Base-by-base conservation (phyloP, 805 yeast species). In the Tetrapisispora taiwanensis region DNA sequence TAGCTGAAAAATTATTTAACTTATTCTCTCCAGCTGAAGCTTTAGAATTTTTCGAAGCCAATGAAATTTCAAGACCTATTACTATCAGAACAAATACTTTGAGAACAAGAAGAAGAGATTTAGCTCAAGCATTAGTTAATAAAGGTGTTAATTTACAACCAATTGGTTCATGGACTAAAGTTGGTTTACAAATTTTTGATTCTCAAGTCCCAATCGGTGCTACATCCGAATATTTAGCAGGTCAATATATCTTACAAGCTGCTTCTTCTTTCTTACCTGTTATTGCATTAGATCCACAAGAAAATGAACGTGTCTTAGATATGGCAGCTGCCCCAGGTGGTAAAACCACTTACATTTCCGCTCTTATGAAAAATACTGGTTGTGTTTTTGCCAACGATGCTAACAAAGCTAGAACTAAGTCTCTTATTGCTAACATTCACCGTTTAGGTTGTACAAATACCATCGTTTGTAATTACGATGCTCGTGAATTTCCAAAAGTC, bases 281-380 rank as follows among this genome's bases (percentile, higher is more conserved):
- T 18, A 86, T 92, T 90, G 99, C 99, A 0, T 71, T 92, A 55
- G 90, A 81, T 50, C 98, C 99, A n/a, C 94, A 88, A 63, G 97
- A 88, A 66, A 81, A 84, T 61, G 99, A 92, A 70, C 82, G 98
- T 59, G 74, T 92, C 34, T 72, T 92, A 50, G 99, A 92, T 69
- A 92, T 92, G 99, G 97, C 98, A 39, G 95, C 98, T 48, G 97
- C 98, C 26, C 98, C 98, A 52, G 98, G 98, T 71, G 98, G 98
- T 68, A 90, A 90, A 63, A 87, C 97, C 18, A 90, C 98, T 2
- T 89, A 87, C 63, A 78, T 90, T 43, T 79, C 95, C 31, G 97
- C 99, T 1, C 67, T 90, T 69, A 92, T 92, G 97, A 92, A 92
- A 62, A 92, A 92, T 66, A 92, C 98, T 1, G 99, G 99, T 24